phyloP scores from a whole-genome alignment of 2,329 filamentous ascomycete genomes.

The Dryadomyces quercivorus region DNA sequence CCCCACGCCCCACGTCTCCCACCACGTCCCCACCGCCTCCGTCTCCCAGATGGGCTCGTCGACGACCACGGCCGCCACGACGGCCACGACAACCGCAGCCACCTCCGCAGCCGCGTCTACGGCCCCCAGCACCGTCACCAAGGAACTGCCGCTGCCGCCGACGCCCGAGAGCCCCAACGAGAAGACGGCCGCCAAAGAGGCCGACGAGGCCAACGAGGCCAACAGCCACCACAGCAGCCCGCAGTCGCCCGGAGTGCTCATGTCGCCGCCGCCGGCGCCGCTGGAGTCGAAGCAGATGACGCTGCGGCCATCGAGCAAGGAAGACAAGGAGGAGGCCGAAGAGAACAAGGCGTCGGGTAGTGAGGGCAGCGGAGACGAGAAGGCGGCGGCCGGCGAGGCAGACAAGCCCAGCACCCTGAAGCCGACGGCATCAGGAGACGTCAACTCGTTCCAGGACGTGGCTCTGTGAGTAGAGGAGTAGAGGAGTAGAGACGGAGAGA shows the following conservation, averaged over 20 bases:
- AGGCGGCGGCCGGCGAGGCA: conserved; percentile 17
- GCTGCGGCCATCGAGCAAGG: background rate
- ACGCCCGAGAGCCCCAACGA: background rate
- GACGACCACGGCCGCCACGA: background rate
- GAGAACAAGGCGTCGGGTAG: conserved; percentile 7
- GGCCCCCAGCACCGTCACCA: background rate
- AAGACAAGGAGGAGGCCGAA: conserved; percentile 7
- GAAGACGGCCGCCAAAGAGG: background rate
- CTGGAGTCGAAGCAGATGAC: background rate
- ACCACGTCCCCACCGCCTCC: conserved; percentile 13
- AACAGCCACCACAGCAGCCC: background rate
- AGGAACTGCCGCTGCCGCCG: background rate
- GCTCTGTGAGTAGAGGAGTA: conserved; percentile 29
- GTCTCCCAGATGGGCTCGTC: background rate
- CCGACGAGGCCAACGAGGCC: background rate
- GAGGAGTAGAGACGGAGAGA: no score
- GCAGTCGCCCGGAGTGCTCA: background rate
- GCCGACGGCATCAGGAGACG: conserved; percentile 33
- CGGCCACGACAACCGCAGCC: background rate
- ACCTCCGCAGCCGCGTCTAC: background rate
- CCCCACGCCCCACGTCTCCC: conserved; percentile 9
- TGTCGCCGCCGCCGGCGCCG: conserved; percentile 6
- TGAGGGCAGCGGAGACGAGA: conserved; percentile 13
- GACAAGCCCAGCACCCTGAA: conserved; percentile 20
- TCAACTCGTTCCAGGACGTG: conserved; percentile 52